Conservation (phyloP, 805 yeast genomes). For the Barnettozyma populi region DNA sequence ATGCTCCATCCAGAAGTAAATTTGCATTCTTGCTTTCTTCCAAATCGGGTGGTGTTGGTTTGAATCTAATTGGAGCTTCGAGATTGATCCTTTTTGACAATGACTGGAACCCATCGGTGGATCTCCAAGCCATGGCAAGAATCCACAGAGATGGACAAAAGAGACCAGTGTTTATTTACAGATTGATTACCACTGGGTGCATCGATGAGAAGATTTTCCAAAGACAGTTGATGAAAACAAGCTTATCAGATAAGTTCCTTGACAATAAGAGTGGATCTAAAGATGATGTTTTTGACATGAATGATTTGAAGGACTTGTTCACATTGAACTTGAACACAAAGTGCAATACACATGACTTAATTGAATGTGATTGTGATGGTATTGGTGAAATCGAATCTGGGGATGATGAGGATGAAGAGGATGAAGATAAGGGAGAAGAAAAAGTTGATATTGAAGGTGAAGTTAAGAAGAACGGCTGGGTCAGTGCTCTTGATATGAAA, state of each 20-base stretch:
- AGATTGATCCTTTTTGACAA: slow-evolving; percentile 81
- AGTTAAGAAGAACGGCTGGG: slow-evolving; percentile 16
- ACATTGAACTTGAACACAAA: slow-evolving; percentile 43
- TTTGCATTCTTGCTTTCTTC: slow-evolving; percentile 76
- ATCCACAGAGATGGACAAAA: slow-evolving; percentile 92
- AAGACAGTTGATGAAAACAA: slow-evolving; percentile 80
- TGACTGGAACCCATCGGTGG: slow-evolving; percentile 96
- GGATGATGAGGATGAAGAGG: slow-evolving; percentile 17
- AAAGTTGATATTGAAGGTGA: slow-evolving; percentile 11
- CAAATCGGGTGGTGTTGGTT: slow-evolving; percentile 90
- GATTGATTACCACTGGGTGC: slow-evolving; percentile 82
- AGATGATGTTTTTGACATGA: slow-evolving; percentile 61
- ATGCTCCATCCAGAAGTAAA: slow-evolving; percentile 25
- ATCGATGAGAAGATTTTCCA: slow-evolving; percentile 94
- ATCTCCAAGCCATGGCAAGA: slow-evolving; percentile 92
- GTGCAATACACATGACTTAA: slow-evolving; percentile 74
- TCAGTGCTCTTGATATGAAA: slow-evolving; percentile 19
- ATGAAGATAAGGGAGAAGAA: slow-evolving; percentile 21
- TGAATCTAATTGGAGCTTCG: slow-evolving; percentile 87
- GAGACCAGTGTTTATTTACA: slow-evolving; percentile 70
- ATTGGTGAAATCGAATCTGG: slow-evolving; percentile 33
- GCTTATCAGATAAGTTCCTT: slow-evolving; percentile 67
- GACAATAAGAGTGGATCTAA: slow-evolving; percentile 39
- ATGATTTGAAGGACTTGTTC: slow-evolving; percentile 73
- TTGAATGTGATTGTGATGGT: slow-evolving; percentile 60